Percentiles rank a stretch among this genome's conserved stretches.
Conservation (phyloP, 225 moss, liverwort and hornwort genomes). For the Bryoerythrophyllum caledonicum region DNA sequence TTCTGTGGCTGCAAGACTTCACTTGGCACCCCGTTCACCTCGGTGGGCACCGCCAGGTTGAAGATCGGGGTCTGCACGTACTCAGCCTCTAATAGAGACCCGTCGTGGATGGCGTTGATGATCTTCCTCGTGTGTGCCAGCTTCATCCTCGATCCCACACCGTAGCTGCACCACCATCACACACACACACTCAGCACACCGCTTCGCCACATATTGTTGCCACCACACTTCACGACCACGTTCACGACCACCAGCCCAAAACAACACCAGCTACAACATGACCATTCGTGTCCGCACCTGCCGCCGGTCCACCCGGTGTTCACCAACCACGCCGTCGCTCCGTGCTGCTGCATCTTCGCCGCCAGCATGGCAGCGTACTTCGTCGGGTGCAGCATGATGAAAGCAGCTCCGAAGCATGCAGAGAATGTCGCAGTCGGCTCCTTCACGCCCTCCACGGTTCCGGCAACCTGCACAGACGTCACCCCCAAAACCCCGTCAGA, state of each 20-base stretch:
- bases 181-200: background rate
- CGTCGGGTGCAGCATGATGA: constrained; percentile 98
- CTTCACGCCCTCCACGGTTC: constrained; percentile 96
- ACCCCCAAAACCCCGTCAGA: constrained; percentile 7
- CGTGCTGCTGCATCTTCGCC: constrained; percentile 83
- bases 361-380: constrained; percentile 97
- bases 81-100: constrained; percentile 56
- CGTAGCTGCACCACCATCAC: constrained; percentile 56
- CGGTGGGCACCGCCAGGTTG: constrained; percentile 69
- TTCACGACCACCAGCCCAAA: background rate
- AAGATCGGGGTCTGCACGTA: constrained; percentile 82
- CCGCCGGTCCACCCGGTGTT: constrained; percentile 98
- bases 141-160: constrained; percentile 86
- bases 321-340: constrained; percentile 87
- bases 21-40: constrained; percentile 75
- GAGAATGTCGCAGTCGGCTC: constrained; percentile 97
- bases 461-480: constrained; percentile 63
- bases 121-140: constrained; percentile 86
- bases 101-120: constrained; percentile 95
- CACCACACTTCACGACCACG: background rate
- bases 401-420: constrained; percentile 98
- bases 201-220: background rate
- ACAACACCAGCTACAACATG: background rate
- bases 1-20: constrained; percentile 86
- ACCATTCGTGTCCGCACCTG: constrained; percentile 42